Evolutionary conservation across 371 early-diverging fungal species (phyloP).

Genomic region (Syncephalis fuscata): DNA sequence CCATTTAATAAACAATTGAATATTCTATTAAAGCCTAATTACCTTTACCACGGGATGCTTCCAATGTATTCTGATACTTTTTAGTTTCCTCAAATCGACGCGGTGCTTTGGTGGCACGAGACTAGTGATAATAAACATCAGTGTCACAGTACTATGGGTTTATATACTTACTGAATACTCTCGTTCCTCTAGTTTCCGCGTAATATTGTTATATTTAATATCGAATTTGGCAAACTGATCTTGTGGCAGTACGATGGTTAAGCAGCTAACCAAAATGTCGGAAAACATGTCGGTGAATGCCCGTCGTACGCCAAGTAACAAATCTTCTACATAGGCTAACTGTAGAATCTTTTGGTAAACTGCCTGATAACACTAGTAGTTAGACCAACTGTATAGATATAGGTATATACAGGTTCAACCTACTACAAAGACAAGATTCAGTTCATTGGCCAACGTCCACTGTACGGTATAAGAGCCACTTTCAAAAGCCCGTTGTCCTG

Average conservation of each 20-base stretch:
- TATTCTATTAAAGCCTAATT: too few relatives aligned
- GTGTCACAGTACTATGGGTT: too few relatives aligned
- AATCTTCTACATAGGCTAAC: conserved; percentile 69
- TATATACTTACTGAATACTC: not conserved
- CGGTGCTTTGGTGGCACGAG: conserved; percentile 23
- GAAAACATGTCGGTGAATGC: conserved; percentile 3
- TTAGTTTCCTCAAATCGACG: conserved; percentile 72
- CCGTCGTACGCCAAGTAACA: conserved; percentile 36
- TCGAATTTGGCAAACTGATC: not conserved
- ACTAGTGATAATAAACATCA: too few relatives aligned
- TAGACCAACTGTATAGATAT: too few relatives aligned
- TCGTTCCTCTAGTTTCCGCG: too few relatives aligned
- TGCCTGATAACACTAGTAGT: too few relatives aligned
- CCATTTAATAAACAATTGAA: too few relatives aligned
- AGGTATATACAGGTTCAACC: too few relatives aligned
- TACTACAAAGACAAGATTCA: conserved; percentile 80
- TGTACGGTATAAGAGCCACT: conserved; percentile 54
- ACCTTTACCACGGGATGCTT: conserved; percentile 43
- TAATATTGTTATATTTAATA: not conserved
- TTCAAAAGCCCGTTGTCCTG: conserved; percentile 31
- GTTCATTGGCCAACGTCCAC: conserved; percentile 75
- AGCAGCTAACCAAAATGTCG: not conserved
- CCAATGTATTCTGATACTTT: conserved; percentile 54
- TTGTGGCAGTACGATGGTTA: not conserved
- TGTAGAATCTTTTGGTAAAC: conserved; percentile 81